Conservation (phyloP, 2,329 filamentous ascomycete species). For the Hypomyces perniciosus region DNA sequence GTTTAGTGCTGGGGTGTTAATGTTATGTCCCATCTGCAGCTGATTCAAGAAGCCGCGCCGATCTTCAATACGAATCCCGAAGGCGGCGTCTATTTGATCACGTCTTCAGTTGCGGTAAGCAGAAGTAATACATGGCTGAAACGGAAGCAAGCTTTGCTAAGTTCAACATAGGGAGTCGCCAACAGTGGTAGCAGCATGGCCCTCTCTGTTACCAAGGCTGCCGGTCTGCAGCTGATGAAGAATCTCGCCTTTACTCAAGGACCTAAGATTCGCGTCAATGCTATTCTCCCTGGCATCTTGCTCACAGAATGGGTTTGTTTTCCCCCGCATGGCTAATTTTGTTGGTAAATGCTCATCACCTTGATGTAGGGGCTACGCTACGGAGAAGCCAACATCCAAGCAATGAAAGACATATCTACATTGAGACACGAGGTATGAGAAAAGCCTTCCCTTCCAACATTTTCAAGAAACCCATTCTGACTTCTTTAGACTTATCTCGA, state of each 20-base stretch:
- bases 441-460: neutral
- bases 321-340: neutral
- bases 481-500: slow-evolving; percentile 1
- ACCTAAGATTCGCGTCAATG: slow-evolving; percentile 9
- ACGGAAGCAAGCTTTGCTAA: neutral
- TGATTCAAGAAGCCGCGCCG: slow-evolving; percentile 8
- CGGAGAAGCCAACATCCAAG: neutral
- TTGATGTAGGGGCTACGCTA: slow-evolving; percentile 3
- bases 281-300: slow-evolving; percentile 6
- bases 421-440: slow-evolving; percentile 2
- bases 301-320: slow-evolving; percentile 9
- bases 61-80: slow-evolving; percentile 9
- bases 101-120: slow-evolving; percentile 7
- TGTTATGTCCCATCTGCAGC: slow-evolving; percentile 7
- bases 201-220: slow-evolving; percentile 7
- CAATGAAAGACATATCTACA: neutral
- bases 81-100: slow-evolving; percentile 4
- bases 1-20: slow-evolving; percentile 6
- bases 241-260: slow-evolving; percentile 8
- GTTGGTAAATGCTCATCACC: neutral
- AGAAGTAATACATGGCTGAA: neutral
- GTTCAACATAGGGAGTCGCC: neutral
- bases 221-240: slow-evolving; percentile 8
- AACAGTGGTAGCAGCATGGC: slow-evolving; percentile 8
- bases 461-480: neutral